A percentile compares a stretch with the other conserved stretches of the same genome.
Evolutionary conservation across 2,329 filamentous ascomycete species (phyloP).

Genomic region (Penicillium fuscoglaucum): DNA sequence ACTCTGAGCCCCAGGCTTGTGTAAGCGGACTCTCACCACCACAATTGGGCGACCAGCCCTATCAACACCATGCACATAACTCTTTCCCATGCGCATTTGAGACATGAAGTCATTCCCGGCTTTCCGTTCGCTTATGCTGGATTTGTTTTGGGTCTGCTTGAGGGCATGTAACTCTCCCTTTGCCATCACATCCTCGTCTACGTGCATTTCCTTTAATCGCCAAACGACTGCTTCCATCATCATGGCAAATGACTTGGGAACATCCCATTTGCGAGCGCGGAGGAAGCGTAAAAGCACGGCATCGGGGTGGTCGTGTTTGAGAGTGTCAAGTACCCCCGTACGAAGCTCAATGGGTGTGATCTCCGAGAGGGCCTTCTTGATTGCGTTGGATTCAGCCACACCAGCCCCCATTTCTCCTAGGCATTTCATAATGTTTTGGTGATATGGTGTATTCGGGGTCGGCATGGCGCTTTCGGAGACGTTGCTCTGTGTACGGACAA

Average conservation of each 20-base stretch:
- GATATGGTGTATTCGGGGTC: constrained; percentile 47
- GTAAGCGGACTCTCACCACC: constrained; percentile 75
- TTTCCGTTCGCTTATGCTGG: constrained; percentile 62
- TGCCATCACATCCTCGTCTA: constrained; percentile 80
- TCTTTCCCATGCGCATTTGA: constrained; percentile 86
- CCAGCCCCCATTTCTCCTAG: constrained; percentile 24
- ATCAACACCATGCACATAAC: constrained; percentile 82
- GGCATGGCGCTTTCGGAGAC: constrained; percentile 71
- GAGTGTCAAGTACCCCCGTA: constrained; percentile 79
- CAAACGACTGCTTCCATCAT: constrained; percentile 87
- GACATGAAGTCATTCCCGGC: constrained; percentile 72
- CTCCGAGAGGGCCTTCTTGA: constrained; percentile 73
- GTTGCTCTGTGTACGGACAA: constrained; percentile 37
- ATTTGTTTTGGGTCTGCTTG: constrained; percentile 54
- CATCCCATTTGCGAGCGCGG: constrained; percentile 86
- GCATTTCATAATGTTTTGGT: constrained; percentile 22
- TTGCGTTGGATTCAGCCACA: constrained; percentile 66
- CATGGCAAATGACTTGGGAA: constrained; percentile 88
- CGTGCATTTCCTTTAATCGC: constrained; percentile 75
- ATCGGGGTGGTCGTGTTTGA: constrained; percentile 92
- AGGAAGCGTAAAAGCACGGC: constrained; percentile 76
- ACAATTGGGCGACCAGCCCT: constrained; percentile 81
- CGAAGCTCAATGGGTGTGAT: constrained; percentile 74
- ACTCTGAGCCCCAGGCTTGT: constrained; percentile 80
- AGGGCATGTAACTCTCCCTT: constrained; percentile 69